phyloP scores from a whole-genome alignment of 2,329 filamentous ascomycete species.

The Diaporthe helianthi region DNA sequence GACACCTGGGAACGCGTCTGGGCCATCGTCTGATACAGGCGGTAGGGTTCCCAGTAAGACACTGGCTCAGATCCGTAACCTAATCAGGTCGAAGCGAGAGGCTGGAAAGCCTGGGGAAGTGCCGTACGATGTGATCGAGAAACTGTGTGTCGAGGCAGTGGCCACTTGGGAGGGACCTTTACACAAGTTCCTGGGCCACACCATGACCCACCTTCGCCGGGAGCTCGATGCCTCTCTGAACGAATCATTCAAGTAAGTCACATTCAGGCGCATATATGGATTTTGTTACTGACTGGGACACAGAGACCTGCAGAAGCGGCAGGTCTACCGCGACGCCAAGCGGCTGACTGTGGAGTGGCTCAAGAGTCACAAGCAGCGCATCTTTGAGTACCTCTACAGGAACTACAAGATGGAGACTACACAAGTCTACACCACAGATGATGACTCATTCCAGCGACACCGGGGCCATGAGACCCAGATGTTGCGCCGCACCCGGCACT shows the following conservation, averaged over 20 bases:
- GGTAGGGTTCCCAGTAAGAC: slow-evolving; percentile 45
- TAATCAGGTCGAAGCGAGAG: slow-evolving; percentile 61
- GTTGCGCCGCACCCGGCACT: slow-evolving; percentile 56
- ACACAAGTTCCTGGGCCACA: slow-evolving; percentile 53
- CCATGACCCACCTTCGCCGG: slow-evolving; percentile 55
- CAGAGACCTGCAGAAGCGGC: slow-evolving; percentile 49
- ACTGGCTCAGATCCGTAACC: slow-evolving; percentile 58
- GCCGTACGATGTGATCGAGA: slow-evolving; percentile 65
- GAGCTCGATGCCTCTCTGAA: slow-evolving; percentile 56
- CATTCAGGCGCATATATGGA: not conserved
- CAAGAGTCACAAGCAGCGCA: slow-evolving; percentile 45
- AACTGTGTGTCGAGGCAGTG: slow-evolving; percentile 63
- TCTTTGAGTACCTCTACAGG: slow-evolving; percentile 48
- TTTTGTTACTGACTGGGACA: not conserved
- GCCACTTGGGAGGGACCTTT: slow-evolving; percentile 64
- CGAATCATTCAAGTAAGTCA: slow-evolving; percentile 49
- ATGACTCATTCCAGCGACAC: slow-evolving; percentile 54
- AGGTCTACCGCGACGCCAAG: slow-evolving; percentile 57
- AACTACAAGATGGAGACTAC: slow-evolving; percentile 61
- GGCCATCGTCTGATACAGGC: slow-evolving; percentile 10
- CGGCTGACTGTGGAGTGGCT: slow-evolving; percentile 55
- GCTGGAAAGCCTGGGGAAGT: slow-evolving; percentile 66
- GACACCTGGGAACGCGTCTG: slow-evolving; percentile 21
- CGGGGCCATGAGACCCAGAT: slow-evolving; percentile 53
- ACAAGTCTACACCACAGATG: slow-evolving; percentile 65